These are phyloP conservation scores for Entomophthora muscae DNA, from an alignment of 371 early-diverging fungal genomes.

Conservation along the genomic window DNA sequence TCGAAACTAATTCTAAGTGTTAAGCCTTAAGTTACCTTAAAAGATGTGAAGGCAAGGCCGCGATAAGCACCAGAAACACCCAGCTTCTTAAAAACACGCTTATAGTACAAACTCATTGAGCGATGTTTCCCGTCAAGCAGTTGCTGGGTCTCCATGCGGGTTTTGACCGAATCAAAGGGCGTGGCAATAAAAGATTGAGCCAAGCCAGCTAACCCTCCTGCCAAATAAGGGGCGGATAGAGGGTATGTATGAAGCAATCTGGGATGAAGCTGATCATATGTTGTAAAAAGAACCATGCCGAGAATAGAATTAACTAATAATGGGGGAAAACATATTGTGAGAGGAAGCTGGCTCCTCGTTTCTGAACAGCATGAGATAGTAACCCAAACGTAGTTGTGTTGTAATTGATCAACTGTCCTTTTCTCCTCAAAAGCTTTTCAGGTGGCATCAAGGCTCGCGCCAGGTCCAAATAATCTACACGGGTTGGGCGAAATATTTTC, in stretches of 20 bases:
- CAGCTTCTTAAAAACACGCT: conserved; percentile 33
- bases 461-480: conserved; percentile 61
- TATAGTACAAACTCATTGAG: conserved; percentile 47
- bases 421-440: conserved; percentile 17
- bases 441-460: conserved; percentile 50
- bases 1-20: too few relatives aligned
- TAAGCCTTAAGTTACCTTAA: too few relatives aligned
- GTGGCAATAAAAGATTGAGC: conserved; percentile 56
- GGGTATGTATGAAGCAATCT: neutral
- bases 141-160: conserved; percentile 58
- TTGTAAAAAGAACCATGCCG: conserved; percentile 44
- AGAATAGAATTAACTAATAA: conserved; percentile 50
- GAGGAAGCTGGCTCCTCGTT: conserved; percentile 38
- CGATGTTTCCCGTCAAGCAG: conserved; percentile 49
- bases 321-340: conserved; percentile 57
- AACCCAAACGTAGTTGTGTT: conserved; percentile 42
- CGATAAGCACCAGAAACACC: conserved; percentile 47
- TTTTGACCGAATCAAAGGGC: conserved; percentile 51
- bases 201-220: conserved; percentile 51
- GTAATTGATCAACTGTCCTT: conserved; percentile 7
- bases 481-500: conserved; percentile 60
- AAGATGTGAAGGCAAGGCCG: conserved; percentile 41
- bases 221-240: conserved; percentile 17
- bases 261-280: conserved; percentile 16
- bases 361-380: conserved; percentile 45